A percentile compares a stretch with the other conserved stretches of the same genome.
These are phyloP conservation scores for Arabidopsis suecica DNA, from an alignment of 345 rosid genomes.

Conservation along the genomic window DNA sequence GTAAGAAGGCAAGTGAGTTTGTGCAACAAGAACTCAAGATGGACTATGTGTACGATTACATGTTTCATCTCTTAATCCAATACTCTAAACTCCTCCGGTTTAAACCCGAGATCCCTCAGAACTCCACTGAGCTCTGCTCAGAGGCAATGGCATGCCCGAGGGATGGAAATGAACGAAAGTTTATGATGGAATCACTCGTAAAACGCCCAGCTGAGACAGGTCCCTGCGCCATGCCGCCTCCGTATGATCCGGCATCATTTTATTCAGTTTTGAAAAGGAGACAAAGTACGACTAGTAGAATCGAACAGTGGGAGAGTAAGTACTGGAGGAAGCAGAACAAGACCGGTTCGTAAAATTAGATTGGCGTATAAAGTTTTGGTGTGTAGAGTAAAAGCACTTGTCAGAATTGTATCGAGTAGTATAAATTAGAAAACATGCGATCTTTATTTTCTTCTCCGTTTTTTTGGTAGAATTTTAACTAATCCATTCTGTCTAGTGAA, in stretches of 20 bases:
- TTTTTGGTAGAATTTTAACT: conserved; percentile 31
- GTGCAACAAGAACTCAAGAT: conserved; percentile 60
- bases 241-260: conserved; percentile 65
- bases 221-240: conserved; percentile 71
- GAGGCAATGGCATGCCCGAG: conserved; percentile 70
- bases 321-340: conserved; percentile 52
- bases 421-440: neutral
- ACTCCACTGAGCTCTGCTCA: conserved; percentile 56
- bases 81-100: conserved; percentile 72
- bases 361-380: conserved; percentile 26
- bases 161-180: conserved; percentile 54
- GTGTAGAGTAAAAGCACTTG: conserved; percentile 13
- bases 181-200: conserved; percentile 72
- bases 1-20: conserved; percentile 67
- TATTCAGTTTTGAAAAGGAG: conserved; percentile 43
- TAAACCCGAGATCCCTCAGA: conserved; percentile 57
- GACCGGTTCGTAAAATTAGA: conserved; percentile 31
- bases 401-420: conserved; percentile 8
- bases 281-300: conserved; percentile 42
- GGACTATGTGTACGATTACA: conserved; percentile 78
- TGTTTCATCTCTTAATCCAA: conserved; percentile 75
- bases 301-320: conserved; percentile 55
- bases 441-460: neutral
- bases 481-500: neutral
- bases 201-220: conserved; percentile 55